These are phyloP conservation scores for Elsinoe arachidis DNA, from an alignment of 2,329 filamentous ascomycete species.

Conservation along the genomic window DNA sequence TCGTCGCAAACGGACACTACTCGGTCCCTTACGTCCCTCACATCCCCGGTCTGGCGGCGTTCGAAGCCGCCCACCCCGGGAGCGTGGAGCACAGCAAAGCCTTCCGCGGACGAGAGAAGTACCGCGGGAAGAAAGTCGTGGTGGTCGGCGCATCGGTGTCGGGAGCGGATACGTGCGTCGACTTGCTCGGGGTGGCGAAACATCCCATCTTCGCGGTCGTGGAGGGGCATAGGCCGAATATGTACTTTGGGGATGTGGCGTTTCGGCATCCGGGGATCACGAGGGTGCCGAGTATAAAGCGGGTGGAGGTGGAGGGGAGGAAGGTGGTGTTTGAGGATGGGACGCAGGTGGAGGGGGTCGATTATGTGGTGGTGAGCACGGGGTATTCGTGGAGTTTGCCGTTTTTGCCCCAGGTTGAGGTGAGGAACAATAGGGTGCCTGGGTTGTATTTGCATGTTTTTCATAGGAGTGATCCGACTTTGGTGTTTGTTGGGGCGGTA, in stretches of 20 bases:
- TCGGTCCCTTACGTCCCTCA: constrained; percentile 49
- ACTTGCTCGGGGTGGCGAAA: constrained; percentile 40
- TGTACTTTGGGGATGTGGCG: constrained; percentile 51
- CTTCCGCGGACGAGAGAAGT: constrained; percentile 41
- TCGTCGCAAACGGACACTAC: constrained; percentile 54
- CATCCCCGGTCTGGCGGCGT: constrained; percentile 42
- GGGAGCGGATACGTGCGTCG: constrained; percentile 52
- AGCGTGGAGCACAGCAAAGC: constrained; percentile 49
- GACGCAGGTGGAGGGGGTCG: constrained; percentile 43
- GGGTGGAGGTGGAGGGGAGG: constrained; percentile 33
- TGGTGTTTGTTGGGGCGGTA: constrained; percentile 53
- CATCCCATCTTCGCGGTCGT: constrained; percentile 47
- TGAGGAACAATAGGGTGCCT: constrained; percentile 48
- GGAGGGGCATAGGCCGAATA: constrained; percentile 42
- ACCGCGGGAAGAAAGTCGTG: constrained; percentile 46
- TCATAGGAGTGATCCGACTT: constrained; percentile 44
- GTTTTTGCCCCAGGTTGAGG: constrained; percentile 46
- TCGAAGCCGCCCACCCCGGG: constrained; percentile 39
- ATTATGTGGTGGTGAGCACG: constrained; percentile 58
- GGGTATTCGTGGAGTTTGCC: constrained; percentile 58
- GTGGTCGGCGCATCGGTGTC: constrained; percentile 58
- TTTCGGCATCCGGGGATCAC: constrained; percentile 51
- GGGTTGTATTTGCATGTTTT: constrained; percentile 52
- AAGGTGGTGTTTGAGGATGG: constrained; percentile 52
- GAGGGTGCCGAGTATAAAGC: constrained; percentile 41